Percentiles rank a stretch among this genome's conserved stretches.
Conservation (phyloP, 768 basidiomycete species). For the Hemileccinum impolitum region DNA sequence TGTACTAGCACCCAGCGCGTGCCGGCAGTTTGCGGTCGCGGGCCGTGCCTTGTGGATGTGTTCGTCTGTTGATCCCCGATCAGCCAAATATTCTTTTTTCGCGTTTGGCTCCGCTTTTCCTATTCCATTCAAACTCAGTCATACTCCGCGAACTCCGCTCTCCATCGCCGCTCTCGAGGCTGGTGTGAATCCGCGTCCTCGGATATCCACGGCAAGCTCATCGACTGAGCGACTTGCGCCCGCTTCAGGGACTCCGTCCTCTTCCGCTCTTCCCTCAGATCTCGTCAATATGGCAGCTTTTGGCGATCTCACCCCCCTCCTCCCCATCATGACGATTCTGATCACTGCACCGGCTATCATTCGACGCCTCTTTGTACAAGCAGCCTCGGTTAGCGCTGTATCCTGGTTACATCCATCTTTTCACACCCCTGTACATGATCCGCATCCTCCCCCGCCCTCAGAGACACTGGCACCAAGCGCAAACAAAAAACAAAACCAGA, state of each 20-base stretch:
- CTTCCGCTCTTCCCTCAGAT: constrained; percentile 21
- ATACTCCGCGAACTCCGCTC: constrained; percentile 25
- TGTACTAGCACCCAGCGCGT: background rate
- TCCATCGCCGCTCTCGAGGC: constrained; percentile 7
- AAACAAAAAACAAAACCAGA: background rate
- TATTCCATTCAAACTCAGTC: constrained; percentile 19
- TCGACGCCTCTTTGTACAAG: no score
- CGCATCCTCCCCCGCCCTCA: no score
- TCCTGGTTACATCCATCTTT: background rate
- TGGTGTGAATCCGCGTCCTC: constrained; percentile 7
- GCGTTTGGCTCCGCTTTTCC: constrained; percentile 32
- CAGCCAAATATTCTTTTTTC: constrained; percentile 39
- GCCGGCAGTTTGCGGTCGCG: constrained; percentile 31
- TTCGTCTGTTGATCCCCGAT: constrained; percentile 62
- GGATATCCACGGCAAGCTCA: constrained; percentile 17
- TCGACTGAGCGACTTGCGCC: constrained; percentile 19
- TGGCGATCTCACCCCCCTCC: constrained; percentile 18
- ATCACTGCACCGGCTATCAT: background rate
- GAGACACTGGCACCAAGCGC: no score
- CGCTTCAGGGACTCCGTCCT: constrained; percentile 23
- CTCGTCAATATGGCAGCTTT: constrained; percentile 21
- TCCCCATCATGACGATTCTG: background rate
- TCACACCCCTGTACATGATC: background rate
- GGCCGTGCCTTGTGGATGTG: constrained; percentile 30
- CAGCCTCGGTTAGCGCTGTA: background rate